Evolutionary conservation across 169 alveolate species (phyloP).

Genomic region (Plasmodium gonderi): DNA sequence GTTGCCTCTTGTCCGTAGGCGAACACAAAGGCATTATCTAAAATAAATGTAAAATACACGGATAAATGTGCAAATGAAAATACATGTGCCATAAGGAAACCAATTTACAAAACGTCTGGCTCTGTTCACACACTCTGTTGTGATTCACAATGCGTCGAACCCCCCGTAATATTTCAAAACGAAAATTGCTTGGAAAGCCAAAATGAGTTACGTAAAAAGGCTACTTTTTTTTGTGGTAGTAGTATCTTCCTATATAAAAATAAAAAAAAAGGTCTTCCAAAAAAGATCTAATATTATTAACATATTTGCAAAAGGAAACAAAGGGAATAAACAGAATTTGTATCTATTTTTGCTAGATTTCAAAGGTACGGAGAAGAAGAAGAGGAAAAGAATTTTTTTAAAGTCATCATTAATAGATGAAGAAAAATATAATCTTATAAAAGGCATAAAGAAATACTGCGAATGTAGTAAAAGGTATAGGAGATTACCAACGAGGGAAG

Average conservation of each 20-base stretch:
- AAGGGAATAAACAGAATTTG: not conserved
- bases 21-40: not conserved
- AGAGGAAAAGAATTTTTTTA: not conserved
- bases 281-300: not conserved
- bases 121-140: too few species aligned
- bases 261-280: not conserved
- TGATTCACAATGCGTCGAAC: too few species aligned
- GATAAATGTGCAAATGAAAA: not conserved
- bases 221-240: constrained; percentile 27
- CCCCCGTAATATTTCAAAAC: too few species aligned
- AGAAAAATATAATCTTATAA: constrained; percentile 51
- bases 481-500: constrained; percentile 82
- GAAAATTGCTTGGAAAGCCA: constrained; percentile 4
- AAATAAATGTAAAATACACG: not conserved
- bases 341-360: constrained; percentile 1
- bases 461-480: constrained; percentile 77
- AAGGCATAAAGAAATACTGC: constrained; percentile 77
- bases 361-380: not conserved
- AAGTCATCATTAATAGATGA: constrained; percentile 16
- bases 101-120: too few species aligned
- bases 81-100: not conserved
- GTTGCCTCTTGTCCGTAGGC: not conserved
- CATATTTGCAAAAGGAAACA: constrained; percentile 16
- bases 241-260: constrained; percentile 12
- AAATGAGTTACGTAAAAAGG: constrained; percentile 44